These are phyloP conservation scores for Trichomonas gallinae DNA, from an alignment of 208 protist species.

Conservation along the genomic window DNA sequence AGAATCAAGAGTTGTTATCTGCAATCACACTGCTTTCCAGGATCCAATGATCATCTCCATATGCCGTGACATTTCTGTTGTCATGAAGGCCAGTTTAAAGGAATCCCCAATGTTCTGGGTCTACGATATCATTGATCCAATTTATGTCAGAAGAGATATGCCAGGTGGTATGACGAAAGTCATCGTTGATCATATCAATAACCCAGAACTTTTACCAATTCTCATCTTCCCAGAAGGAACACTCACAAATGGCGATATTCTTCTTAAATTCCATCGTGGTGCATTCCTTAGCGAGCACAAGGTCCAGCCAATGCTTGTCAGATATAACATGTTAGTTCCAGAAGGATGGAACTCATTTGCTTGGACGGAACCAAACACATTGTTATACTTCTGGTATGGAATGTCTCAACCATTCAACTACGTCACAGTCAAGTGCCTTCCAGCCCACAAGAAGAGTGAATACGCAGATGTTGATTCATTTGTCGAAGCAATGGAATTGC, in stretches of 20 bases:
- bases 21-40: not conserved
- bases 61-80: not conserved
- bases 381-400: not conserved
- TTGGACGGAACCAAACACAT: not conserved
- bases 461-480: not conserved
- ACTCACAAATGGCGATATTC: not conserved
- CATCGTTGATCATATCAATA: not conserved
- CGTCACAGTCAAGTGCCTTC: not conserved
- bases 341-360: not conserved
- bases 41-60: not conserved
- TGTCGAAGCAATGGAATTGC: not conserved
- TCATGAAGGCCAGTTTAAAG: not conserved
- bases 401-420: not conserved
- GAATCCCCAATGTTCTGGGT: not conserved
- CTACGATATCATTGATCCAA: not conserved
- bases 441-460: not conserved
- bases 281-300: not conserved
- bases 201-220: not conserved
- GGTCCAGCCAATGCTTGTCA: not conserved
- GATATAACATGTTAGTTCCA: not conserved
- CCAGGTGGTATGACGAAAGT: not conserved
- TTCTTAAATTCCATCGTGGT: constrained; percentile 15
- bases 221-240: not conserved
- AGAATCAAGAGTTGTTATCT: not conserved
- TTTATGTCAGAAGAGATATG: not conserved